These are phyloP conservation scores for Tetrapisispora taiwanensis DNA, from an alignment of 805 yeast genomes.

Conservation along the genomic window DNA sequence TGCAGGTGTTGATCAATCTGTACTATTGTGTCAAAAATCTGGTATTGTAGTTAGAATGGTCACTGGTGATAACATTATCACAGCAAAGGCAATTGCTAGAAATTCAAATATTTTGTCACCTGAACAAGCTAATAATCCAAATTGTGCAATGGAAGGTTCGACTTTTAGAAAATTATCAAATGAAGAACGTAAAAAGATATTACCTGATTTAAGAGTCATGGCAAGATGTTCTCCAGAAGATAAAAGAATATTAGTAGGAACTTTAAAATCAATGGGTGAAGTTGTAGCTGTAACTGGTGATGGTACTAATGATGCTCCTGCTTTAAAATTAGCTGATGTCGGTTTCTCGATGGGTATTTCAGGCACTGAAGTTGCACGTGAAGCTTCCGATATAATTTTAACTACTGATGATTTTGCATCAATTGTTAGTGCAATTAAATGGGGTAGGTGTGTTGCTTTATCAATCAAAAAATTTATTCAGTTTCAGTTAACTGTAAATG, in stretches of 20 bases:
- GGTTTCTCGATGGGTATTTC: slow-evolving; percentile 97
- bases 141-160: slow-evolving; percentile 88
- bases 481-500: slow-evolving; percentile 91
- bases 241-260: slow-evolving; percentile 75
- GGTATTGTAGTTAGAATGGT: slow-evolving; percentile 97
- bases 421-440: slow-evolving; percentile 91
- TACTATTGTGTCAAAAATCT: slow-evolving; percentile 72
- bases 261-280: slow-evolving; percentile 70
- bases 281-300: slow-evolving; percentile 99
- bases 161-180: slow-evolving; percentile 58
- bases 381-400: slow-evolving; percentile 84
- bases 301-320: slow-evolving; percentile 99
- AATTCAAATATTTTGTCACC: slow-evolving; percentile 61
- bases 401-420: slow-evolving; percentile 93
- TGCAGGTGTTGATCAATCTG: slow-evolving; percentile 83
- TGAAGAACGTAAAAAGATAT: slow-evolving; percentile 45
- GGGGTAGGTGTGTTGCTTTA: slow-evolving; percentile 96
- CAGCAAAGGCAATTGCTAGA: slow-evolving; percentile 85
- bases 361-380: slow-evolving; percentile 98
- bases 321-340: slow-evolving; percentile 87
- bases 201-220: slow-evolving; percentile 71
- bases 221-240: slow-evolving; percentile 97
- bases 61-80: slow-evolving; percentile 88
- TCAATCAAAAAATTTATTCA: slow-evolving; percentile 94
- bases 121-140: slow-evolving; percentile 43